phyloP scores from a whole-genome alignment of 768 basidiomycete species.

The Russula ochroleuca region DNA sequence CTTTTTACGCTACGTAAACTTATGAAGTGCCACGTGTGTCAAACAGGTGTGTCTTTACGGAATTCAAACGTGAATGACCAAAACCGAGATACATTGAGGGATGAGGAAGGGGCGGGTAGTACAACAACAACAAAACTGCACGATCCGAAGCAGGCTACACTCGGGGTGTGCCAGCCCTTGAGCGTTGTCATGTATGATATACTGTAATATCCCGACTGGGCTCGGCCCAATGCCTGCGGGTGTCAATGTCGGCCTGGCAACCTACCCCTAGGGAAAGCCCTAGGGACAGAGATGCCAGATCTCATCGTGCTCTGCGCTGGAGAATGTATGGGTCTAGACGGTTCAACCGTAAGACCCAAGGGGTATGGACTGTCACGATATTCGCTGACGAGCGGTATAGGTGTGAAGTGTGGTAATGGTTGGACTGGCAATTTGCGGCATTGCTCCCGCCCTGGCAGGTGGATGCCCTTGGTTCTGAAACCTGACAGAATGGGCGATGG shows the following conservation, averaged over 20 bases:
- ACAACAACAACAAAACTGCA: too few species aligned
- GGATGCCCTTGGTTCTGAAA: not conserved
- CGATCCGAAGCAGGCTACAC: not conserved
- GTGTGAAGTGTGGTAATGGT: not conserved
- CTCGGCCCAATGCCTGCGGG: not conserved
- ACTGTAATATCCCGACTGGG: not conserved
- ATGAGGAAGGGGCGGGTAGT: not conserved
- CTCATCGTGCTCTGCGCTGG: not conserved
- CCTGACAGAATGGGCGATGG: not conserved
- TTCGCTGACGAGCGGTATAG: not conserved
- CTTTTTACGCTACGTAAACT: not conserved
- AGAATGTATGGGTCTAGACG: not conserved
- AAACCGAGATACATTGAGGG: too few species aligned
- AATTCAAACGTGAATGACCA: not conserved
- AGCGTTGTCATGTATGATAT: not conserved
- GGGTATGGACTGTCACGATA: not conserved
- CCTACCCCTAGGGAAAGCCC: not conserved
- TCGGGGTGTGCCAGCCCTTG: not conserved
- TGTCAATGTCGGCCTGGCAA: not conserved
- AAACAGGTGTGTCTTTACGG: too few species aligned
- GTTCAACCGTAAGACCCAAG: not conserved
- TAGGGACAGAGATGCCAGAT: not conserved
- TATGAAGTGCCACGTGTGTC: too few species aligned
- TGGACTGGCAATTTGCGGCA: not conserved
- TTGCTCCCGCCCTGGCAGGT: not conserved